Evolutionary conservation across 129 eudicot genomes (phyloP).

Genomic region (Pseudognaphalium luteoalbum): DNA sequence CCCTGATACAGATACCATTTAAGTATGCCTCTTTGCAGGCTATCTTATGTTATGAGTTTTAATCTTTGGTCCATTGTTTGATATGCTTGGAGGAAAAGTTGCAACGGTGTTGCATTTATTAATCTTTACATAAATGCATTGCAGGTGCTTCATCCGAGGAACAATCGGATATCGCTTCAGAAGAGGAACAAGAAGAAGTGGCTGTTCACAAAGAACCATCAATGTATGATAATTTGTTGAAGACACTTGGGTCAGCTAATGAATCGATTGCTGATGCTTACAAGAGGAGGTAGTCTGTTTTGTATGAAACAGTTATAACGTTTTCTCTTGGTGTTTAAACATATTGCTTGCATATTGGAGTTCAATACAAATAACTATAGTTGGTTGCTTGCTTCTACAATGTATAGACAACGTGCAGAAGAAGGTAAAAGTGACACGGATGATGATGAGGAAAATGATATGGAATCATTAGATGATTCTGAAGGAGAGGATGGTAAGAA

Average conservation of each 20-base stretch:
- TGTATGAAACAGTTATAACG: neutral
- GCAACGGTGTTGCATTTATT: neutral
- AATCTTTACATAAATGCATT: conserved; percentile 9
- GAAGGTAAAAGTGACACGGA: conserved; percentile 78
- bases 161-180: conserved; percentile 38
- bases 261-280: conserved; percentile 52
- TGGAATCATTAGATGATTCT: conserved; percentile 36
- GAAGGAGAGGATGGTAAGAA: conserved; percentile 52
- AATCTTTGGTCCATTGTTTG: neutral
- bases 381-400: conserved; percentile 18
- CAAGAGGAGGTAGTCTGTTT: conserved; percentile 46
- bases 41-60: neutral
- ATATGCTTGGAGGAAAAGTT: neutral
- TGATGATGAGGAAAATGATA: conserved; percentile 51
- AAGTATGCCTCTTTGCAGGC: neutral
- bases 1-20: neutral
- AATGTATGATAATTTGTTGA: conserved; percentile 59
- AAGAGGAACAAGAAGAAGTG: conserved; percentile 52
- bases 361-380: conserved; percentile 3
- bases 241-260: conserved; percentile 54
- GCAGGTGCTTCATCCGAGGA: conserved; percentile 45
- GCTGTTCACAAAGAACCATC: conserved; percentile 50
- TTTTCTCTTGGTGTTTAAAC: neutral
- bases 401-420: conserved; percentile 64
- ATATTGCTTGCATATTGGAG: neutral